These are phyloP conservation scores for thale cress (Arabidopsis thaliana) DNA, from an alignment of 345 rosid genomes.

Conservation along the genomic window TAIR10.1 NC_003070.9:2293001-2293500, in stretches of 20 bases:
- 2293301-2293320: no score
- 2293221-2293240: background rate
- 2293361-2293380: constrained; percentile 6
- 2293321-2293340: no score
- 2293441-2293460: constrained; percentile 95
- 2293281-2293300: background rate
- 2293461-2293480: constrained; percentile 92
- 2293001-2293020: constrained; percentile 54
- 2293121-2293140: background rate
- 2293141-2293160: constrained; percentile 6
- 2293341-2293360: constrained; percentile 19
- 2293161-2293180: background rate
- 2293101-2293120: background rate
- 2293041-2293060: background rate
- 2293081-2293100: constrained; percentile 16
- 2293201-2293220: background rate
- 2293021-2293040: constrained; percentile 18
- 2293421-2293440: constrained; percentile 96
- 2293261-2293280: background rate
- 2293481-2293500: constrained; percentile 48
- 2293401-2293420: constrained; percentile 50
- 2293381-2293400: constrained; percentile 32
- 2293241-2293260: background rate
- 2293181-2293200: background rate
- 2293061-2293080: background rate